Evolutionary conservation across 768 basidiomycete species (phyloP).

Genomic region (Hemileccinum impolitum): DNA sequence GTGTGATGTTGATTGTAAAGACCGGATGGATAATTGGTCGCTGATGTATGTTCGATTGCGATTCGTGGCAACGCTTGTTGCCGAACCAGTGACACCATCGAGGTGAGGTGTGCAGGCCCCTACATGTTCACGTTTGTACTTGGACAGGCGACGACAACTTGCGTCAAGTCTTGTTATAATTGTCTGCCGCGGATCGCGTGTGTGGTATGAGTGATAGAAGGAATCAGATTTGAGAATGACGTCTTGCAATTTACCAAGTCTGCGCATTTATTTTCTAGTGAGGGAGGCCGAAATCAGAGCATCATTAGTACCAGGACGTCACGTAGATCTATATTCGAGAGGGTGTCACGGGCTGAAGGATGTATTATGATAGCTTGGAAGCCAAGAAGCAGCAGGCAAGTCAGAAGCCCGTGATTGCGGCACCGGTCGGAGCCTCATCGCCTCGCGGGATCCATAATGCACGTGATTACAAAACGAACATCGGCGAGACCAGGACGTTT

Average conservation of each 20-base stretch:
- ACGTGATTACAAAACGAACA: not conserved
- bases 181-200: not conserved
- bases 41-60: constrained; percentile 73
- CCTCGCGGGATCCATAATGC: constrained; percentile 10
- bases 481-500: not conserved
- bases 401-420: constrained; percentile 19
- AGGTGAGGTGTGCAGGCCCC: constrained; percentile 5
- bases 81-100: constrained; percentile 14
- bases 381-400: constrained; percentile 5
- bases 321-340: constrained; percentile 4
- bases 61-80: constrained; percentile 49
- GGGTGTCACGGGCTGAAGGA: not conserved
- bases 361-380: constrained; percentile 3
- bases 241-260: not conserved
- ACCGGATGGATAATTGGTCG: constrained; percentile 59
- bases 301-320: not conserved
- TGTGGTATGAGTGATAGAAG: not conserved
- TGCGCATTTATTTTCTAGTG: not conserved
- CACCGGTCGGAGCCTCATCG: constrained; percentile 8
- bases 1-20: constrained; percentile 53
- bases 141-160: constrained; percentile 6
- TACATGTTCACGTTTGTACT: not conserved
- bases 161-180: constrained; percentile 5
- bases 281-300: not conserved
- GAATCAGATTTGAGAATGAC: constrained; percentile 10